Evolutionary conservation across 257 asterid species (phyloP).

Genomic region (Osmanthus fragrans): DNA sequence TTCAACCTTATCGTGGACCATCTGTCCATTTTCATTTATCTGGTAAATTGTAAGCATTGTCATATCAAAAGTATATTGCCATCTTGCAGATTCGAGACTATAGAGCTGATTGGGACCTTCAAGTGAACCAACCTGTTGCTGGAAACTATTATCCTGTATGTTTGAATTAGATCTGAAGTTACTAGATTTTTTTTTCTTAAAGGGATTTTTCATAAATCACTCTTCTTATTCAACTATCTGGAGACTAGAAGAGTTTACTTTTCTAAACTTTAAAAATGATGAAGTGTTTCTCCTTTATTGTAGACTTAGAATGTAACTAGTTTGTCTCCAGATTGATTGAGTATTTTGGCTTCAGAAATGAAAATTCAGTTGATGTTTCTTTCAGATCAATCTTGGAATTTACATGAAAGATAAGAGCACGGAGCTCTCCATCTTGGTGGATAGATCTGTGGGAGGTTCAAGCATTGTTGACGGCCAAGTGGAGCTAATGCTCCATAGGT

Average conservation of each 20-base stretch:
- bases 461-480: slow-evolving; percentile 81
- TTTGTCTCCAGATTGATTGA: neutral
- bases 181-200: neutral
- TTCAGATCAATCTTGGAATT: slow-evolving; percentile 89
- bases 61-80: neutral
- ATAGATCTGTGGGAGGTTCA: slow-evolving; percentile 94
- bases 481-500: slow-evolving; percentile 97
- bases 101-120: slow-evolving; percentile 90
- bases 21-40: neutral
- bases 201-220: neutral
- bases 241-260: neutral
- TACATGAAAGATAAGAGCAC: slow-evolving; percentile 71
- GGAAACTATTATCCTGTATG: slow-evolving; percentile 96
- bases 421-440: slow-evolving; percentile 90
- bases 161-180: slow-evolving; percentile 14
- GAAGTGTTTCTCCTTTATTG: neutral
- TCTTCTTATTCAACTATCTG: neutral
- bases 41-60: slow-evolving; percentile 13
- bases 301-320: neutral
- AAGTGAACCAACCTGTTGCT: slow-evolving; percentile 87
- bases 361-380: neutral
- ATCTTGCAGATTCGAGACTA: slow-evolving; percentile 67
- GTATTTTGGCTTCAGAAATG: neutral
- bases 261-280: neutral
- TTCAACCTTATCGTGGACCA: neutral